Base-by-base conservation (phyloP, 768 basidiomycete genomes). In the Mycena albidolilacea region DNA sequence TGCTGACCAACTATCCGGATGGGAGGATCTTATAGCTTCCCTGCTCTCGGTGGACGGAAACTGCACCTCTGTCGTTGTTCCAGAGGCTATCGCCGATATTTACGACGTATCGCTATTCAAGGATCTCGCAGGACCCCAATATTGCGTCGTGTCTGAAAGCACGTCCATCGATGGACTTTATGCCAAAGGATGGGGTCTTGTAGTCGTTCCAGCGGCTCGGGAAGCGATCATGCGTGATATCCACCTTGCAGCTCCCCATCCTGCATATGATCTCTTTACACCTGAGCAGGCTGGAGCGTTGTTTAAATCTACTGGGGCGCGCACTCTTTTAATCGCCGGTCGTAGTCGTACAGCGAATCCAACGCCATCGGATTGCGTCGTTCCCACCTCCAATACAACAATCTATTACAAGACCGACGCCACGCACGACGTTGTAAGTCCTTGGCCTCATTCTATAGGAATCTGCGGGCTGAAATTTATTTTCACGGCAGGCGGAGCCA, bases 211-310 rank as follows among this genome's bases (percentile, higher is more conserved):
- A 7, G 75, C 79, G 6, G 77, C 79, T 8, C 78, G 64, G 35
- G 59, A 66, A 9, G 74, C 70, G 5, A 76, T 81, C 0, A 68
- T 77, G 35, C 81, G 83, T 14, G 60, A 77, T 62, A 68, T 87
- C 43, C 87, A 88, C 69, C 71, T 88, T 21, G 83, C 86, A 2
- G 87, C 86, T 3, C 87, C 87, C 0, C 88, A 89, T 75, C 88
- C 87, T 0, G 65, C 74, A 5, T 84, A 77, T 74, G 87, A 89
- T 59, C 55, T 78, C 1, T 78, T 78, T 5, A 87, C 86, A 0
- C 79, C 83, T 3, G 73, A 81, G 46, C 86, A 88, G 75, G 87
- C 87, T 0, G 81, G 82, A 0, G 79, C 82, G 0, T 71, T 88
- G 9, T 88, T 88, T 76, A 77, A 81, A 43, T 69, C 76, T 6